Evolutionary conservation across 768 basidiomycete genomes (phyloP), one percentile per base, ranked within the genome.

Genomic region (Suillus clintonianus): DNA sequence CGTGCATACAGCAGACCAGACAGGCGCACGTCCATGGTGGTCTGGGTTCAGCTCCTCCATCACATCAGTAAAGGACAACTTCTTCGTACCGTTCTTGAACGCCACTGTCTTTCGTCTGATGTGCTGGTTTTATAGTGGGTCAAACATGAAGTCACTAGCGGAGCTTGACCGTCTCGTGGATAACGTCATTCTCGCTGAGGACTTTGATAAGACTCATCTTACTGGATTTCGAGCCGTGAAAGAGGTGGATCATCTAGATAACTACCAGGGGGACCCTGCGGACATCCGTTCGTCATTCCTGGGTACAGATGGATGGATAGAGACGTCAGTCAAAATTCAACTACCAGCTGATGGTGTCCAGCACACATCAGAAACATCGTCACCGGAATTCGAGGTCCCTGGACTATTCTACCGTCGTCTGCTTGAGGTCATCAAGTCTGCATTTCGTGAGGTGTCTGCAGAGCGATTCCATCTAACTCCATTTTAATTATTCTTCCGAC

Each of bases 361-460:
- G 11, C 43, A 56, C 15, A 3, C 36, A 2, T 1, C 7, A 0
- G 62, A 64, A 6, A 5, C 6, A 2, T 13, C 0, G 0, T 51
- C 62, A 0, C 59, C 60, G 0, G 13, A 36, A 5, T 74, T 77
- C 36, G 1, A 27, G 2, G 64, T 79, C 0, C 69, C 74, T 4
- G 79, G 76, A 1, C 63, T 80, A 2, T 64, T 65, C 15, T 73
- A 71, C 58, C 63, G 68, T 0, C 71, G 67, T 14, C 61, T 74
- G 13, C 68, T 66, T 0, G 63, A 71, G 3, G 67, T 78, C 3
- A 66, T 79, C 10, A 61, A 64, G 42, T 60, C 67, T 0, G 68
- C 71, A 4, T 76, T 76, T 58, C 17, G 24, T 0, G 62, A 70
- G 19, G 62, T 64, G 0, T 60, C 69, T 3, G 63, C 74, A 1